Percentiles rank a stretch among this genome's conserved stretches.
Conservation (phyloP, 495 filamentous ascomycete genomes). For the Diplogelasinospora grovesii region DNA sequence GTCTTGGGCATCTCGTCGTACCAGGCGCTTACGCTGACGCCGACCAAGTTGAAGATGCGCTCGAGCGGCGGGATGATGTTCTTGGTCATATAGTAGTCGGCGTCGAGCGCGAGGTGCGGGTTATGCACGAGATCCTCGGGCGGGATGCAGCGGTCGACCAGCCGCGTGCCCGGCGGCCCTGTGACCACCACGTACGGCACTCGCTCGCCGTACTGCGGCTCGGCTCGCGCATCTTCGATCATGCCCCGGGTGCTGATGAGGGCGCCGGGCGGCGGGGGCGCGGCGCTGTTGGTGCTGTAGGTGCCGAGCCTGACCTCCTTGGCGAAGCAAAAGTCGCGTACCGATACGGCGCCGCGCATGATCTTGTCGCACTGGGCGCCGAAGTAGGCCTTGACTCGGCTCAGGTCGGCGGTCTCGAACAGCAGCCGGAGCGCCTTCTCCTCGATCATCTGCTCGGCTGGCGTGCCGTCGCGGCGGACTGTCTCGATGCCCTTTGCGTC, state of each 20-base stretch:
- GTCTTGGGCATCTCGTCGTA: slow-evolving; percentile 96
- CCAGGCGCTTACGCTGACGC: slow-evolving; percentile 86
- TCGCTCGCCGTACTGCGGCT: slow-evolving; percentile 93
- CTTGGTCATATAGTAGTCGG: slow-evolving; percentile 95
- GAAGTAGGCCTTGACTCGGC: slow-evolving; percentile 85
- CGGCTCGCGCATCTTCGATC: slow-evolving; percentile 73
- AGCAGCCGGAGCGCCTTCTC: slow-evolving; percentile 81
- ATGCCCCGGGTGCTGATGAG: slow-evolving; percentile 79
- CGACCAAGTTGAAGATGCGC: slow-evolving; percentile 94
- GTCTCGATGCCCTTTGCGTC: slow-evolving; percentile 99
- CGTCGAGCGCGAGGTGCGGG: slow-evolving; percentile 75
- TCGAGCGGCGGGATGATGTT: slow-evolving; percentile 93
- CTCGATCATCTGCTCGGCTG: slow-evolving; percentile 95
- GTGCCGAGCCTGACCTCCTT: slow-evolving; percentile 85
- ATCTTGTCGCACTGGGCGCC: slow-evolving; percentile 88
- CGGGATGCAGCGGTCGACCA: slow-evolving; percentile 85
- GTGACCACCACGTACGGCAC: slow-evolving; percentile 90
- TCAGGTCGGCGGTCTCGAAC: slow-evolving; percentile 84
- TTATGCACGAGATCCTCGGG: slow-evolving; percentile 77
- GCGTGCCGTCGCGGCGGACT: slow-evolving; percentile 87
- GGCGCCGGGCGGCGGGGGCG: slow-evolving; percentile 83
- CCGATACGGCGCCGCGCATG: slow-evolving; percentile 77
- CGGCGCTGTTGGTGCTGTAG: slow-evolving; percentile 67
- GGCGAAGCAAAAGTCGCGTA: slow-evolving; percentile 95
- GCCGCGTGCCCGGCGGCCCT: slow-evolving; percentile 74